Base-by-base conservation (phyloP, 2,329 filamentous ascomycete genomes). In the Hypomyces perniciosus region DNA sequence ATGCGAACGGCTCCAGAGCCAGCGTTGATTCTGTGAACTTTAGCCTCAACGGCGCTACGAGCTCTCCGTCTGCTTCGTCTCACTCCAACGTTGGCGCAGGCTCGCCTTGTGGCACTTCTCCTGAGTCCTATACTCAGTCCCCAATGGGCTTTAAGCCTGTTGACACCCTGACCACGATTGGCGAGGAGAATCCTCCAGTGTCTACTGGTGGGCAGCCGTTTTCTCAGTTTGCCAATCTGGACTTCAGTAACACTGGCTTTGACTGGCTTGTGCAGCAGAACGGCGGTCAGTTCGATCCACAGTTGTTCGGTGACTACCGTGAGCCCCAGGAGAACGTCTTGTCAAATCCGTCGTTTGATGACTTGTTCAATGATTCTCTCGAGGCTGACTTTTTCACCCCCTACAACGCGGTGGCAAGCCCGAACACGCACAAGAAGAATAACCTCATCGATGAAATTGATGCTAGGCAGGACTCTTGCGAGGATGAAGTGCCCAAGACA, bases 271-370 rank as follows among this genome's bases (percentile, higher is more conserved):
- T 84, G 37, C 84, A 86, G 60, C 88, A 95, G 65, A 92, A 90
- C 61, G 85, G 85, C 51, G 88, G 88, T 50, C 83, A 87, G 56
- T 96, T 97, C 61, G 91, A 97, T 55, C 92, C 93, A 0, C 84
- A 93, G 50, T 76, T 97, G 4, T 97, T 96, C 66, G 88, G 87
- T 48, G 88, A 90, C 60, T 97, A 96, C 69, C 85, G 93, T 47
- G 93, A 99, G 63, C 84, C 90, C 0, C 89, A 95, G 62, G 87
- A 90, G 51, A 92, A 85, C 50, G 78, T 95, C 10, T 71, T 95
- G 13, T 74, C 76, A 57, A 84, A 72, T 62, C 80, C 78, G 40
- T 81, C 83, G 7, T 88, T 95, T 57, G 88, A 89, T 49, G 86
- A 83, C 56, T 80, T 83, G 59, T 83, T 83, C 68, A 81, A 81